Evolutionary conservation across 768 basidiomycete species (phyloP).

Genomic region (Mycena galopus): DNA sequence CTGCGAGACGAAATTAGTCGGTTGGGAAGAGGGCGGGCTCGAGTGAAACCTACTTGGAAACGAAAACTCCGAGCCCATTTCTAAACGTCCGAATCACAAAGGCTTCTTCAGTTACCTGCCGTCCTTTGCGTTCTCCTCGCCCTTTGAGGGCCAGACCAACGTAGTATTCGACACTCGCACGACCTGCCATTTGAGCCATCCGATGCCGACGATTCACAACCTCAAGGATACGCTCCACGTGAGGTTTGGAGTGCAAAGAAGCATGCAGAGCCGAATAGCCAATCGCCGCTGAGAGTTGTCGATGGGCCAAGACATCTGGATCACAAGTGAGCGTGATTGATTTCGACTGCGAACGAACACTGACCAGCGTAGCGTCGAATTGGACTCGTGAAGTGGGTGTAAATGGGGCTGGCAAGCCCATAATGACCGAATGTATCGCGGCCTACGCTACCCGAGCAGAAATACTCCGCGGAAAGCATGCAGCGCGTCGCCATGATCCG

Average conservation of each 20-base stretch:
- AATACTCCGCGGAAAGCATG: conserved; percentile 99
- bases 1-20: conserved; percentile 53
- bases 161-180: conserved; percentile 98
- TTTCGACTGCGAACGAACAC: conserved; percentile 32
- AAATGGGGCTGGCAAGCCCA: conserved; percentile 96
- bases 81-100: conserved; percentile 95
- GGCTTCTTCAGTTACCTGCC: conserved; percentile 79
- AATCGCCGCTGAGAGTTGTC: conserved; percentile 93
- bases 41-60: conserved; percentile 78
- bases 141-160: conserved; percentile 92
- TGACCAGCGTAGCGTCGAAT: conserved; percentile 95
- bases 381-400: conserved; percentile 98
- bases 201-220: conserved; percentile 93
- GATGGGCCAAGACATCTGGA: conserved; percentile 94
- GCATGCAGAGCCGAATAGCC: conserved; percentile 86
- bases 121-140: conserved; percentile 57
- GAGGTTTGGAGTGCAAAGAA: conserved; percentile 86
- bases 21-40: background rate
- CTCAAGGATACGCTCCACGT: conserved; percentile 88
- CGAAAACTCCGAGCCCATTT: conserved; percentile 97
- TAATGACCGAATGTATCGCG: conserved; percentile 96
- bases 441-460: conserved; percentile 94
- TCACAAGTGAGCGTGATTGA: background rate
- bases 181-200: conserved; percentile 97
- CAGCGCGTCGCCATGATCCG: conserved; percentile 99